Conservation (phyloP, 768 basidiomycete species). For the Mycena amicta region DNA sequence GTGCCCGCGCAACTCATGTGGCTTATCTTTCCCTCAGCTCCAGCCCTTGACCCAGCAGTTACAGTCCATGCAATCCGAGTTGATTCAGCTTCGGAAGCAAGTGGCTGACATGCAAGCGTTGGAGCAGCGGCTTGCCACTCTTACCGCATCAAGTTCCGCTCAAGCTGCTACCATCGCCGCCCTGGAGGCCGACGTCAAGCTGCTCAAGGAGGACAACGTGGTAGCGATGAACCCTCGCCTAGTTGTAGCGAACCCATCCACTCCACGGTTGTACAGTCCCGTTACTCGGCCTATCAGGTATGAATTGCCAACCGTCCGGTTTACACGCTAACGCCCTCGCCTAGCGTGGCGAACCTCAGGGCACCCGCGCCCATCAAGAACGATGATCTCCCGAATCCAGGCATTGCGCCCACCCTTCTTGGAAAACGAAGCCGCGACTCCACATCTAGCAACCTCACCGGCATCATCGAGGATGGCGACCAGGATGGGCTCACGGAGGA, state of each 20-base stretch:
- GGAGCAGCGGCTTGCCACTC: constrained; percentile 39
- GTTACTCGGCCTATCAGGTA: constrained; percentile 11
- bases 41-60: constrained; percentile 56
- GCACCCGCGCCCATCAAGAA: constrained; percentile 17
- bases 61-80: constrained; percentile 43
- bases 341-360: constrained; percentile 11
- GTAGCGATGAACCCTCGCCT: constrained; percentile 4
- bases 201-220: constrained; percentile 19
- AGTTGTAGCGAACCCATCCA: constrained; percentile 20
- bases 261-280: constrained; percentile 27
- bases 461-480: constrained; percentile 44
- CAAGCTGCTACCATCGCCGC: constrained; percentile 25
- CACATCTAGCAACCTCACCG: constrained; percentile 43
- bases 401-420: constrained; percentile 48
- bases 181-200: constrained; percentile 28
- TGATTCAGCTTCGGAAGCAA: constrained; percentile 36
- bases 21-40: constrained; percentile 36
- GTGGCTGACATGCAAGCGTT: constrained; percentile 35
- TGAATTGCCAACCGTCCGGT: not conserved
- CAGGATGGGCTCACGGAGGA: constrained; percentile 39
- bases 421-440: constrained; percentile 71
- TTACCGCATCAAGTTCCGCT: constrained; percentile 32
- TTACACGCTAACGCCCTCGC: constrained; percentile 1
- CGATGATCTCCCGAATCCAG: constrained; percentile 35
- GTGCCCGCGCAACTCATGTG: not conserved